These are phyloP conservation scores for Lentithecium fluviatile DNA, from an alignment of 495 filamentous ascomycete species.

Conservation along the genomic window DNA sequence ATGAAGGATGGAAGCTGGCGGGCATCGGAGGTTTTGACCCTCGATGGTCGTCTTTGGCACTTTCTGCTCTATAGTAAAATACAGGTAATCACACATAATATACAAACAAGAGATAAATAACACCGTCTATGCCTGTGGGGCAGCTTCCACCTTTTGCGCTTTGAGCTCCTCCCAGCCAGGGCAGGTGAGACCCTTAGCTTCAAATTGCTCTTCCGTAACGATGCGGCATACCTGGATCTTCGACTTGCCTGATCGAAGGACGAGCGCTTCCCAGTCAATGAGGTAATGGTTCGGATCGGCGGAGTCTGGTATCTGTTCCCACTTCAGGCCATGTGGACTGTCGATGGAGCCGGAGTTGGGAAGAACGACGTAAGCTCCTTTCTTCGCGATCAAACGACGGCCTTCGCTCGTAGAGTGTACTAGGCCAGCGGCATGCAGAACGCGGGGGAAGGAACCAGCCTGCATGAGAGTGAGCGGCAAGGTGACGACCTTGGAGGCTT, in stretches of 20 bases:
- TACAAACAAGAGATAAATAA: neutral
- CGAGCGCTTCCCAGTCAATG: conserved; percentile 31
- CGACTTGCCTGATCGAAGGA: conserved; percentile 77
- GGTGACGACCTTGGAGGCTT: neutral
- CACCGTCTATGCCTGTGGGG: neutral
- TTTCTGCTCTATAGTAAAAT: neutral
- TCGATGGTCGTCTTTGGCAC: no score
- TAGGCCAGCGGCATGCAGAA: conserved; percentile 68
- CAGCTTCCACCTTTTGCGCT: neutral
- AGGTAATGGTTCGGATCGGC: conserved; percentile 22
- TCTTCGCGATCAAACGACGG: conserved; percentile 58
- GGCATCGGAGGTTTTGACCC: no score
- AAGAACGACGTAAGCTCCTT: conserved; percentile 66
- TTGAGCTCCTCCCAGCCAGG: conserved; percentile 34
- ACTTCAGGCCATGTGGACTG: conserved; percentile 53
- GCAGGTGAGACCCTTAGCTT: conserved; percentile 19
- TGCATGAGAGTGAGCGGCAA: conserved; percentile 18
- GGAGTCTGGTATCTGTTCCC: conserved; percentile 46
- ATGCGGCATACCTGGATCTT: conserved; percentile 73
- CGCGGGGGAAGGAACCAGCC: conserved; percentile 50
- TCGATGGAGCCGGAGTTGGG: conserved; percentile 54
- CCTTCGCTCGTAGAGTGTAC: conserved; percentile 63
- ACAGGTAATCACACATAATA: neutral
- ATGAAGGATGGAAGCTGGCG: no score
- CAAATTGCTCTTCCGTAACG: conserved; percentile 67